Percentiles rank a stretch among this genome's conserved stretches.
These are phyloP conservation scores for Citrus maxima DNA, from an alignment of 345 rosid species.

Conservation along the genomic window DNA sequence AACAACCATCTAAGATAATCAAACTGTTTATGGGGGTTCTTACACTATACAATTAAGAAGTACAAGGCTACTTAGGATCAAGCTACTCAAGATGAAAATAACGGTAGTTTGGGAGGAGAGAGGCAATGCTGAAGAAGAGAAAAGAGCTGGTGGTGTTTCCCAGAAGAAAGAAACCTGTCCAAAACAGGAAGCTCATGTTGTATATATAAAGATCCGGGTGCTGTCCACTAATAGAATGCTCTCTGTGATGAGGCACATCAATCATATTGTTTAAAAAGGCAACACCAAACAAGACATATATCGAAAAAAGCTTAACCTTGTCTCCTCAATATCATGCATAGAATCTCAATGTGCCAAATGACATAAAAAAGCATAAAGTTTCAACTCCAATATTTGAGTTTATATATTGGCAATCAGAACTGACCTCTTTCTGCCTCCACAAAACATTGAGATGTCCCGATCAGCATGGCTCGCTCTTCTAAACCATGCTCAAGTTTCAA, in stretches of 20 bases:
- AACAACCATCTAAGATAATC: background rate
- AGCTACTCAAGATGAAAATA: background rate
- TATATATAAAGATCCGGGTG: background rate
- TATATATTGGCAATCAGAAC: background rate
- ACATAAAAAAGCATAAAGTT: background rate
- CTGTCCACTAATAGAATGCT: background rate
- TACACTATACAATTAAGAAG: background rate
- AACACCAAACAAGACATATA: background rate
- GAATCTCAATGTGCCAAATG: background rate
- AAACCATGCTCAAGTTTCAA: background rate
- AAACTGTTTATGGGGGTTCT: background rate
- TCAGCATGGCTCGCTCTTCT: background rate
- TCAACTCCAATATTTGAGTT: background rate
- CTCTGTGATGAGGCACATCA: background rate
- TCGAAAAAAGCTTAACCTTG: background rate
- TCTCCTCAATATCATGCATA: background rate
- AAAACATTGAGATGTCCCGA: background rate
- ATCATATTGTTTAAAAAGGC: background rate
- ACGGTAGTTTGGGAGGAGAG: too few relatives aligned
- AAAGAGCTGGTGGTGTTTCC: background rate
- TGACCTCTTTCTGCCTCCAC: background rate
- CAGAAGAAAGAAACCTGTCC: background rate
- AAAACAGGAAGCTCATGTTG: background rate
- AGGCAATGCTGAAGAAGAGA: background rate
- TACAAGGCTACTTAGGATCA: background rate